phyloP scores from a whole-genome alignment of 805 yeast species.

The Jamesozyma rosinii region DNA sequence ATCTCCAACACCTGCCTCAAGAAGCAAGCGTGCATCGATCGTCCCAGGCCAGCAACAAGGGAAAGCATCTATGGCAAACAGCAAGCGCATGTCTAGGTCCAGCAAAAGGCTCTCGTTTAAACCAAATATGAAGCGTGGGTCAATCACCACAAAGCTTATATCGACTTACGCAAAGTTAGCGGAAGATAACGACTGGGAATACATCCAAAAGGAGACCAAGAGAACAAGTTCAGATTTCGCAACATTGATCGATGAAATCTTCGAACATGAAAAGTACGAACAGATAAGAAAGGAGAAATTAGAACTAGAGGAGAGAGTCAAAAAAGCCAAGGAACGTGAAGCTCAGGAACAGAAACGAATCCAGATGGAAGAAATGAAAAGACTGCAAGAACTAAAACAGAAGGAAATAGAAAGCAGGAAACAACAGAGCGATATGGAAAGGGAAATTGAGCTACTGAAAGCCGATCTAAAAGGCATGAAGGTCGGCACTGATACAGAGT shows the following conservation, averaged over 20 bases:
- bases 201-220: slow-evolving; percentile 61
- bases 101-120: slow-evolving; percentile 33
- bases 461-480: slow-evolving; percentile 12
- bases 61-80: neutral
- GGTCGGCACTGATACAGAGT: slow-evolving; percentile 5
- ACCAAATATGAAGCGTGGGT: slow-evolving; percentile 47
- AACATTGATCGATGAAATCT: slow-evolving; percentile 63
- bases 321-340: slow-evolving; percentile 39
- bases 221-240: slow-evolving; percentile 75
- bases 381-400: slow-evolving; percentile 16
- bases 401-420: slow-evolving; percentile 15
- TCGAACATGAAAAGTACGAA: slow-evolving; percentile 60
- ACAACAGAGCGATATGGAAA: slow-evolving; percentile 25
- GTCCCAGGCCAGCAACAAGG: slow-evolving; percentile 1
- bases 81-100: slow-evolving; percentile 21
- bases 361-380: slow-evolving; percentile 18
- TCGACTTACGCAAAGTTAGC: slow-evolving; percentile 67
- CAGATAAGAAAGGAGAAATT: slow-evolving; percentile 43
- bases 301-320: slow-evolving; percentile 37
- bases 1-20: slow-evolving; percentile 28
- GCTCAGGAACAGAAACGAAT: slow-evolving; percentile 31
- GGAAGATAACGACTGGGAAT: slow-evolving; percentile 56
- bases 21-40: slow-evolving; percentile 14
- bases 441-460: slow-evolving; percentile 17
- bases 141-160: slow-evolving; percentile 60